Percentiles rank a stretch among this genome's conserved stretches.
Conservation (phyloP, 1,139 yeast genomes). For the Yamadazyma aaseri region DNA sequence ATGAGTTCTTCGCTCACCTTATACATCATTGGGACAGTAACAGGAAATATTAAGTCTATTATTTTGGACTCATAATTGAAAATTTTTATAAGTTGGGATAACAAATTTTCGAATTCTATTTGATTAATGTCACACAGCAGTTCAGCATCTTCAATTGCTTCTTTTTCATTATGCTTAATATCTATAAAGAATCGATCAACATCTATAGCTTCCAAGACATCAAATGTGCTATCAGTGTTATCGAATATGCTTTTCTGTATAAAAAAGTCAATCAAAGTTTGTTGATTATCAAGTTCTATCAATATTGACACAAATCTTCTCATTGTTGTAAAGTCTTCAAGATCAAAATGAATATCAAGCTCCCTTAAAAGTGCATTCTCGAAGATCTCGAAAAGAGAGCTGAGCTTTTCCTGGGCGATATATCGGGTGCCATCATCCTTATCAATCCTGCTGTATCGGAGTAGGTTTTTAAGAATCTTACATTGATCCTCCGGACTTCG, state of each 20-base stretch:
- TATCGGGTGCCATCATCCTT: conserved; percentile 31
- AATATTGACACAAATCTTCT: conserved; percentile 36
- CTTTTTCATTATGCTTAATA: too few species aligned
- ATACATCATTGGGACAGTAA: conserved; percentile 46
- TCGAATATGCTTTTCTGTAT: conserved; percentile 46
- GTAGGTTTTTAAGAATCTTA: conserved; percentile 37
- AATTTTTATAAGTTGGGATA: conserved; percentile 26
- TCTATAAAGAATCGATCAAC: conserved; percentile 9
- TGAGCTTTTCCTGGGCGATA: conserved; percentile 45
- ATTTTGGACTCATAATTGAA: conserved; percentile 38
- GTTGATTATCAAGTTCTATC: conserved; percentile 39
- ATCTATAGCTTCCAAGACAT: conserved; percentile 20
- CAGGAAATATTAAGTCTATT: conserved; percentile 43
- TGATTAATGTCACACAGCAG: conserved; percentile 1
- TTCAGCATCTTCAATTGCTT: conserved; percentile 10
- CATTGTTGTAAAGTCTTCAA: conserved; percentile 44
- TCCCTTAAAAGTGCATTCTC: conserved; percentile 73
- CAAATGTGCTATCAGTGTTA: conserved; percentile 34
- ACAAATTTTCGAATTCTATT: conserved; percentile 21
- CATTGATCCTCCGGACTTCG: conserved; percentile 53
- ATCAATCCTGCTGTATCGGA: conserved; percentile 40
- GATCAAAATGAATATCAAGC: conserved; percentile 59
- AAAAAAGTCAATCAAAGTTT: conserved; percentile 46
- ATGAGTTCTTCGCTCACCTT: conserved; percentile 47
- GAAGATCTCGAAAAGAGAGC: conserved; percentile 65